Evolutionary conservation across 2,329 filamentous ascomycete genomes (phyloP).

Genomic region (Ophiosphaerella herpotricha): DNA sequence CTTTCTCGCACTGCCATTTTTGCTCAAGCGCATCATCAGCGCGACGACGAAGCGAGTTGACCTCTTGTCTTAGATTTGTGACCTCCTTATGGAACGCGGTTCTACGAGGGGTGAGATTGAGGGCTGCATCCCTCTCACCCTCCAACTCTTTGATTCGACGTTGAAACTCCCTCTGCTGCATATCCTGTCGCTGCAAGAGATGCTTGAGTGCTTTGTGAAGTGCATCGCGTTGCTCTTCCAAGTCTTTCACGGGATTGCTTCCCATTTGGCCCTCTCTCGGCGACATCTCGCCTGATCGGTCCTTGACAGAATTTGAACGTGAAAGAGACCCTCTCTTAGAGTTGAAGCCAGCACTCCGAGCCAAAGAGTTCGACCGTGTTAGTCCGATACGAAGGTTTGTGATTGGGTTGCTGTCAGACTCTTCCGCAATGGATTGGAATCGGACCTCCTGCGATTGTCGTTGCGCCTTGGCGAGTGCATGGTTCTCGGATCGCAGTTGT

Average conservation of each 20-base stretch:
- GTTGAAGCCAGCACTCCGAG: slow-evolving; percentile 55
- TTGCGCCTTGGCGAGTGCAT: slow-evolving; percentile 56
- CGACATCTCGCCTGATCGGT: slow-evolving; percentile 49
- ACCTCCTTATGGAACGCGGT: slow-evolving; percentile 86
- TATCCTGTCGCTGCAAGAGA: slow-evolving; percentile 81
- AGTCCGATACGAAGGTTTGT: slow-evolving; percentile 54
- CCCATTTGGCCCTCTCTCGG: slow-evolving; percentile 59
- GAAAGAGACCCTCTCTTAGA: slow-evolving; percentile 56
- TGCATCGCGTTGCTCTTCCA: slow-evolving; percentile 91
- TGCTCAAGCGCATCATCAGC: slow-evolving; percentile 94
- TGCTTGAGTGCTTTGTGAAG: slow-evolving; percentile 85
- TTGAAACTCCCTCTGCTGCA: slow-evolving; percentile 80
- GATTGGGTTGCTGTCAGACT: slow-evolving; percentile 50
- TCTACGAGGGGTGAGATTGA: slow-evolving; percentile 70
- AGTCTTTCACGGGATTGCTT: slow-evolving; percentile 70
- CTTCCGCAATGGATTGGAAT: slow-evolving; percentile 67
- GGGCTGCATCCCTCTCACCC: slow-evolving; percentile 74
- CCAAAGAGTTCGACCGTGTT: slow-evolving; percentile 69
- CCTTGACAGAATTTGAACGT: slow-evolving; percentile 51
- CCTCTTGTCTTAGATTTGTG: slow-evolving; percentile 76
- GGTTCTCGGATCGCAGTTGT: slow-evolving; percentile 68
- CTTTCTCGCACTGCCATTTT: slow-evolving; percentile 95
- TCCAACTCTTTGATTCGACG: slow-evolving; percentile 81
- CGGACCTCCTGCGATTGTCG: slow-evolving; percentile 56
- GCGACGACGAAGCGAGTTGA: slow-evolving; percentile 79